Percentiles rank a stretch among this genome's conserved stretches.
phyloP scores from a whole-genome alignment of 2,329 filamentous ascomycete species.

The Cladosporium sp. region DNA sequence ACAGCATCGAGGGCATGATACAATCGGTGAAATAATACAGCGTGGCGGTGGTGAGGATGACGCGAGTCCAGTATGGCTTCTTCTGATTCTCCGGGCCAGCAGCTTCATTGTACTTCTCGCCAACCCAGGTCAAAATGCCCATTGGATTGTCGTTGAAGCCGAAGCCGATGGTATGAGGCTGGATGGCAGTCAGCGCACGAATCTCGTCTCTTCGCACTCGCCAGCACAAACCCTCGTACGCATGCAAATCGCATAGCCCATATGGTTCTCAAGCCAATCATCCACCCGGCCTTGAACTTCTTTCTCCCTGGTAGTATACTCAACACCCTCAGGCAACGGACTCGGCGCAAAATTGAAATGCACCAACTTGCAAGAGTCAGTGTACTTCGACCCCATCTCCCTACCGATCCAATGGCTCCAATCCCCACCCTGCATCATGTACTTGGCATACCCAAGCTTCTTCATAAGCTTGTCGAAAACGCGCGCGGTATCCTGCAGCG shows the following conservation, averaged over 20 bases:
- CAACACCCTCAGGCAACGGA: slow-evolving; percentile 29
- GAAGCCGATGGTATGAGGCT: slow-evolving; percentile 40
- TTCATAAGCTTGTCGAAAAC: slow-evolving; percentile 38
- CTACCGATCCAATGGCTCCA: slow-evolving; percentile 39
- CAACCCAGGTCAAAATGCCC: slow-evolving; percentile 41
- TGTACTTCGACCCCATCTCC: slow-evolving; percentile 34
- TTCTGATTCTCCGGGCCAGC: slow-evolving; percentile 33
- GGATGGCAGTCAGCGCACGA: not conserved
- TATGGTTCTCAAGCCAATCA: slow-evolving; percentile 37
- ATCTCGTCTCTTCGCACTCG: not conserved
- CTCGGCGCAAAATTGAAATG: slow-evolving; percentile 41
- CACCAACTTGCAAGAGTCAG: slow-evolving; percentile 34
- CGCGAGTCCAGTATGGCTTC: slow-evolving; percentile 29
- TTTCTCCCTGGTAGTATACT: slow-evolving; percentile 32
- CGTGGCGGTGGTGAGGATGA: slow-evolving; percentile 29
- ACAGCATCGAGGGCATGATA: slow-evolving; percentile 35
- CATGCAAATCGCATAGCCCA: slow-evolving; percentile 41
- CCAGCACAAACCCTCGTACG: slow-evolving; percentile 28
- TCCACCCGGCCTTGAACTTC: slow-evolving; percentile 29
- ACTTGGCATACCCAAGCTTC: slow-evolving; percentile 36
- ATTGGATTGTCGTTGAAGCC: slow-evolving; percentile 41
- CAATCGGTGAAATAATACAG: slow-evolving; percentile 37
- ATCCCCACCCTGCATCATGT: slow-evolving; percentile 38
- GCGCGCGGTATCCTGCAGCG: slow-evolving; percentile 33
- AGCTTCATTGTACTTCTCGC: slow-evolving; percentile 41